Evolutionary conservation across 208 protist genomes (phyloP), one percentile per base, ranked within the genome.

Genomic region (Phytomonas sp.): DNA sequence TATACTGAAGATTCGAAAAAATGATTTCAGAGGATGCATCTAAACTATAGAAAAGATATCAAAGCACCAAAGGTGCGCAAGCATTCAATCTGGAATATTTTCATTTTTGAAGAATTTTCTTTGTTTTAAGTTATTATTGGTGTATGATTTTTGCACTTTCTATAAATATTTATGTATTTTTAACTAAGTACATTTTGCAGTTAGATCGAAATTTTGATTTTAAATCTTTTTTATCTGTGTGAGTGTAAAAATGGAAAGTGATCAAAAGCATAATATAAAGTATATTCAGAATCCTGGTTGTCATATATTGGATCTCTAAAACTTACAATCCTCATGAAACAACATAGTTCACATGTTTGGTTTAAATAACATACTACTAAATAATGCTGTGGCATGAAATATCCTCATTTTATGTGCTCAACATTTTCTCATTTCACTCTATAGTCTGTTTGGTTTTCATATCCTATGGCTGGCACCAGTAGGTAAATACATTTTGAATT

Each of bases 1-100:
- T 65, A 4, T 65, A 29, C n/a, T 65, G 32, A 65, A 32, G 32
- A 16, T 40, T 12, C 2, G 23, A 65, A 26, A 40, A 40, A 34
- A 65, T n/a, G 32, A 10, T 29, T 42, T 29, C 8, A 65, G 12
- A 42, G 4, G 10, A 65, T 7, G 16, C 34, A 42, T 65, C 31
- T 65, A 65, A 16, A 42, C n/a, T 5, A 40, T 65, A 40, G 61
- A 29, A 34, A 65, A 65, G 4, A 65, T 34, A 34, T 29, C n/a
- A 65, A 26, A 65, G 61, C 26, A 65, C 34, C 61, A 65, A n/a
- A n/a, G 61, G n/a, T 40, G 14, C 11, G 31, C n/a, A 65, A 32
- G 61, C 10, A 11, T 56, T 56, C 11, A 11, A 4, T 23, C 16
- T 23, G 8, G 2, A 56, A 56, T 56, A 8, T 56, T 56, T 23